phyloP scores from a whole-genome alignment of 257 asterid genomes.

The Primulina eburnea region DNA sequence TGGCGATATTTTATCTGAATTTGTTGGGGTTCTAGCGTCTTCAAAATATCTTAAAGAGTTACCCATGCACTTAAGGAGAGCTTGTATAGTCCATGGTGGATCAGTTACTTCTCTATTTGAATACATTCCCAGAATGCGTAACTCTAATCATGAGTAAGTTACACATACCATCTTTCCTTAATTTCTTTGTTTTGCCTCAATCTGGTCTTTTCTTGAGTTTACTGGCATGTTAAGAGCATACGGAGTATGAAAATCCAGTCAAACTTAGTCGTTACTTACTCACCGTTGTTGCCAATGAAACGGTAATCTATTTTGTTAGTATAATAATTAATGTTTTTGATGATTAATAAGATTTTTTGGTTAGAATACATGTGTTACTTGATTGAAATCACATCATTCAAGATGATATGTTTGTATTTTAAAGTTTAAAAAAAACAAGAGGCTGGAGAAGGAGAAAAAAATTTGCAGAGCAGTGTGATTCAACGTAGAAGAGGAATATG shows the following conservation, averaged over 20 bases:
- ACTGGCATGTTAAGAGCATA: not conserved
- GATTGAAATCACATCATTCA: not conserved
- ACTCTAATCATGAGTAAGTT: conserved; percentile 72
- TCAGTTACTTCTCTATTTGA: conserved; percentile 65
- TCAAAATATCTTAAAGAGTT: conserved; percentile 46
- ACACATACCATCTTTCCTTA: conserved; percentile 18
- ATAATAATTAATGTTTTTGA: not conserved
- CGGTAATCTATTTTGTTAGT: not conserved
- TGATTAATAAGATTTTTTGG: too few species aligned
- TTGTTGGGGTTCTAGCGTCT: conserved; percentile 74
- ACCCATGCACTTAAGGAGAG: conserved; percentile 75
- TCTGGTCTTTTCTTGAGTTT: not conserved
- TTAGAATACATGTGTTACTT: not conserved
- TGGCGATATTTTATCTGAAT: conserved; percentile 78
- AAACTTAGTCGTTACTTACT: not conserved
- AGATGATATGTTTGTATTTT: not conserved
- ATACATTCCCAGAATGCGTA: conserved; percentile 86
- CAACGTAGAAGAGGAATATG: too few species aligned
- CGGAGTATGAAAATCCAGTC: not conserved
- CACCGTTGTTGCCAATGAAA: not conserved
- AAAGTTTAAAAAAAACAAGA: too few species aligned
- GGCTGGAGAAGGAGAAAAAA: too few species aligned
- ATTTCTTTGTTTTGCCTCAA: conserved; percentile 5
- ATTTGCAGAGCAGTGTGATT: too few species aligned
- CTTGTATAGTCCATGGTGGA: conserved; percentile 83